phyloP scores from a whole-genome alignment of 2,329 filamentous ascomycete species.

The Lecanoromycetidae sp. region DNA sequence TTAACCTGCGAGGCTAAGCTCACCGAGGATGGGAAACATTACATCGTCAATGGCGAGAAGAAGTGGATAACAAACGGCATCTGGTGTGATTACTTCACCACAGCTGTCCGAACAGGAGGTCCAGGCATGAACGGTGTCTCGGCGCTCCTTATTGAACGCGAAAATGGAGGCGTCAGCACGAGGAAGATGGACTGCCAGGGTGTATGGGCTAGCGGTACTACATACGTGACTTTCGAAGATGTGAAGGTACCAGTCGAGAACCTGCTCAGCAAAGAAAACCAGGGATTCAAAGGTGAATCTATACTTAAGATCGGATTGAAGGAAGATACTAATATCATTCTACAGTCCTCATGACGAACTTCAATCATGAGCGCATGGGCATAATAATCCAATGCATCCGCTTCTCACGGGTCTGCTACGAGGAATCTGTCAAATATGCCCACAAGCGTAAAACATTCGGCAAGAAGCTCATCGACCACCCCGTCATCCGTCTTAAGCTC shows the following conservation, averaged over 20 bases:
- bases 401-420: constrained; percentile 93
- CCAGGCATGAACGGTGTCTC: constrained; percentile 87
- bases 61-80: constrained; percentile 99
- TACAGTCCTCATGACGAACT: constrained; percentile 94
- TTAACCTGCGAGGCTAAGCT: constrained; percentile 92
- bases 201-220: constrained; percentile 89
- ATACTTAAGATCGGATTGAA: neutral
- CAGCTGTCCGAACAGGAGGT: constrained; percentile 79
- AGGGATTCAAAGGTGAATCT: constrained; percentile 69
- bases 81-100: constrained; percentile 96
- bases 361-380: constrained; percentile 97
- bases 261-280: constrained; percentile 92
- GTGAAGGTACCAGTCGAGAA: constrained; percentile 99
- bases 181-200: constrained; percentile 97
- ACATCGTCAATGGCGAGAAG: constrained; percentile 99
- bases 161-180: constrained; percentile 72
- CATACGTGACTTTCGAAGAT: constrained; percentile 96
- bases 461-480: constrained; percentile 91
- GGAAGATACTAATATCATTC: neutral
- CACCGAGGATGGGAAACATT: constrained; percentile 91
- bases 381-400: constrained; percentile 96
- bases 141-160: constrained; percentile 82
- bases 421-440: constrained; percentile 91
- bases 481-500: constrained; percentile 93
- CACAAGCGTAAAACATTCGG: constrained; percentile 96